A percentile compares a stretch with the other conserved stretches of the same genome.
These are phyloP conservation scores for Kalmanozyma brasiliensis DNA, from an alignment of 1,284 basidiomycete species.

Conservation along the genomic window DNA sequence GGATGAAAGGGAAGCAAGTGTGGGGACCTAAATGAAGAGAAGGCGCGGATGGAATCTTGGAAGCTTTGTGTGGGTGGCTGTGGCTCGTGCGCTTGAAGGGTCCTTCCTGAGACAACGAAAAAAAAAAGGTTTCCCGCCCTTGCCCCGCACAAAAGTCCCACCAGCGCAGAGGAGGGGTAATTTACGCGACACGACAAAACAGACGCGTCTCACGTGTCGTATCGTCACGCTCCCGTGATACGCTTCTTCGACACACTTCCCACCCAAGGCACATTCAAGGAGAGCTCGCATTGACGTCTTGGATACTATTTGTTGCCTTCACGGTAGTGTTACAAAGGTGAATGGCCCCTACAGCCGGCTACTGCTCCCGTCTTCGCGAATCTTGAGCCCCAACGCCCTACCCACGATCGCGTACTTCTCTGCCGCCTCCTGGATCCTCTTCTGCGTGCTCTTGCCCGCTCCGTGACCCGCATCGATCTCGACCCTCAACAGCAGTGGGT, in stretches of 20 bases:
- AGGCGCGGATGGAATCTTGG: neutral
- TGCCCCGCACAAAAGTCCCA: neutral
- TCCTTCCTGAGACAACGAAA: neutral
- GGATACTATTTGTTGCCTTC: too few relatives aligned
- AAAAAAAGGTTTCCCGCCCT: neutral
- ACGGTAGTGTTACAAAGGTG: neutral
- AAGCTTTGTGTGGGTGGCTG: too few relatives aligned
- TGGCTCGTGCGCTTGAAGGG: conserved; percentile 7
- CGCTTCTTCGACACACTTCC: too few relatives aligned
- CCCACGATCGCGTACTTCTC: conserved; percentile 62
- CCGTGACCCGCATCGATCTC: conserved; percentile 66
- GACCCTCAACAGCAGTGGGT: conserved; percentile 63
- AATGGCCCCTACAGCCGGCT: conserved; percentile 17
- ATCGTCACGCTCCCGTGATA: neutral
- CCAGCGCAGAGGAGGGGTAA: neutral
- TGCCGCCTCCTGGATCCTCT: conserved; percentile 59
- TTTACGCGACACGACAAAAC: conserved; percentile 21
- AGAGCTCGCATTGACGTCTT: too few relatives aligned
- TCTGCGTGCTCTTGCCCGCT: conserved; percentile 64
- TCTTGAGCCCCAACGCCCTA: conserved; percentile 56
- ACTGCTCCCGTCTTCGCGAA: conserved; percentile 19
- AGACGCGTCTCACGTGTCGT: conserved; percentile 7
- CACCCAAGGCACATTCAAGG: too few relatives aligned
- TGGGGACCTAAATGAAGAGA: neutral
- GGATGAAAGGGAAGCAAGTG: neutral